Evolutionary conservation across 2,329 filamentous ascomycete genomes (phyloP), one percentile per base, ranked within the genome.

Genomic region (Cadophora sp.): DNA sequence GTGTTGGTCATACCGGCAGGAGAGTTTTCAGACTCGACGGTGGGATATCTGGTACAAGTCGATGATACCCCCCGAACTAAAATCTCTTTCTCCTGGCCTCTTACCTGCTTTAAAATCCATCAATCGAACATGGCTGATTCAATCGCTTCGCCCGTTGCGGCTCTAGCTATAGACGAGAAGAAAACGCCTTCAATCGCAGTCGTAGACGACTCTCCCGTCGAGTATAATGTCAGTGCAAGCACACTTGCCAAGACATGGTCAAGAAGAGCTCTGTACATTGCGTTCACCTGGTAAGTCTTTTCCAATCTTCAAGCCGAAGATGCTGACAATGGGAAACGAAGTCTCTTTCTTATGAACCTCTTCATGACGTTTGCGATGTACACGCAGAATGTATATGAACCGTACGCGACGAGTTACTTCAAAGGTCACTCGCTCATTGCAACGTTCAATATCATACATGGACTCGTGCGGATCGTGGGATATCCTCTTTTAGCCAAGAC

Each of bases 281-380:
- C 29, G n/a, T 58, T 58, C 16, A 58, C 29, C 29, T 58, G 53
- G 53, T 58, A 22, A 9, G n/a, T 58, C 29, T 37, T 34, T 19
- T n/a, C 19, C 16, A 22, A 3, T 14, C 19, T 31, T 12, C 19
- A n/a, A n/a, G 5, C 16, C 16, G 8, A 12, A 24, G 4, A 34
- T 11, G 6, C 53, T 58, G 4, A 37, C n/a, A 24, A 6, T n/a
- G n/a, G 5, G 8, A 5, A 37, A 37, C 4, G 5, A 58, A 58
- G 53, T 24, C 53, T 58, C 29, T 58, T 58, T 37, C 53, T 58
- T 14, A 58, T 58, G 53, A 58, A 58, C 19, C 29, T 58, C 19
- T 58, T 58, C 53, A 58, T 58, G 29, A 58, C 53, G 2, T 58
- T 58, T 9, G 53, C 53, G 29, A 58, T 31, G 37, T 58, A 58